These are phyloP conservation scores for Nicotiana knightiana DNA, from an alignment of 257 asterid species.

Conservation along the genomic window DNA sequence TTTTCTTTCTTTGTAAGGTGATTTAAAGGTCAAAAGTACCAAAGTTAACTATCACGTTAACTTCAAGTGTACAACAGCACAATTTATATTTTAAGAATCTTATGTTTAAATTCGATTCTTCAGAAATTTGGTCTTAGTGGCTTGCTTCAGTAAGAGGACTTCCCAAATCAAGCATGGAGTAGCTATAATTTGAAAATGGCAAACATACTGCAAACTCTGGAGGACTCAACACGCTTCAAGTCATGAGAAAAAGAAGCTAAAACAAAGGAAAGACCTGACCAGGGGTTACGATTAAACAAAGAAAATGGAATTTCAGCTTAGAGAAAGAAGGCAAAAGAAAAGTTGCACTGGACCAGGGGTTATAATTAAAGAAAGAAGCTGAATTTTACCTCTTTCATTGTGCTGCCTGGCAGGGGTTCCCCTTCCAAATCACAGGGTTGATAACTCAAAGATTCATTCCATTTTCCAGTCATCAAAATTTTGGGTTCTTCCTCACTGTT, in stretches of 20 bases:
- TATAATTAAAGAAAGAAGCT: not conserved
- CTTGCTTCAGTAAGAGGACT: not conserved
- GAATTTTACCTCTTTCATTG: slow-evolving; percentile 75
- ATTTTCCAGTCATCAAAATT: slow-evolving; percentile 95
- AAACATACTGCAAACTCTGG: not conserved
- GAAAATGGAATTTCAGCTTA: not conserved
- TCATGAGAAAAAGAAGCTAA: not conserved
- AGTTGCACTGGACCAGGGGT: not conserved
- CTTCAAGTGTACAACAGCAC: not conserved
- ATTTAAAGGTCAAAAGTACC: not conserved
- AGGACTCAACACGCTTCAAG: not conserved
- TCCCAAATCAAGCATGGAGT: not conserved
- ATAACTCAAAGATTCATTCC: slow-evolving; percentile 83
- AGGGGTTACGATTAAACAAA: not conserved
- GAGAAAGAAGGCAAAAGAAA: not conserved
- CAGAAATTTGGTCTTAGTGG: not conserved
- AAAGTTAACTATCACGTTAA: not conserved
- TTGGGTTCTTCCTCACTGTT: slow-evolving; percentile 90
- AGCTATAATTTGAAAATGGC: not conserved
- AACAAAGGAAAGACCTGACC: not conserved
- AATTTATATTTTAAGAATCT: not conserved
- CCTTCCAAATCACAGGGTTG: slow-evolving; percentile 97
- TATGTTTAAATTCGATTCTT: not conserved
- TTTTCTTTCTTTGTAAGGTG: not conserved
- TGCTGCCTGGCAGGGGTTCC: slow-evolving; percentile 87